Evolutionary conservation across 2,329 filamentous ascomycete species (phyloP).

Genomic region (Colletotrichum cuscutae): DNA sequence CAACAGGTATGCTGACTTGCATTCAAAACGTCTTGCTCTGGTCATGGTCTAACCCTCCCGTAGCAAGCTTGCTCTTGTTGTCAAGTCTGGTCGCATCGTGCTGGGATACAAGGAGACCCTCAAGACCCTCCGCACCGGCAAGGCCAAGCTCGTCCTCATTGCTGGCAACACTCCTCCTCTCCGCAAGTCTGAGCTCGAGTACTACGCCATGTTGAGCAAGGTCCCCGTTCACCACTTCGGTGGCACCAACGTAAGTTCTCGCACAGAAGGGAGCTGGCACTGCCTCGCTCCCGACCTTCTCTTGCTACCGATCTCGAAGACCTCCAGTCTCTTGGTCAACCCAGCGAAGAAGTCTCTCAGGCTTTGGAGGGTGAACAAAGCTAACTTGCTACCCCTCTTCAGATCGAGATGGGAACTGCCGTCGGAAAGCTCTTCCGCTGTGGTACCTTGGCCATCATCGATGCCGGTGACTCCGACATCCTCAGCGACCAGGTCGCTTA

Average conservation of each 20-base stretch:
- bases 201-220: constrained; percentile 93
- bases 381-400: constrained; percentile 62
- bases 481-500: constrained; percentile 80
- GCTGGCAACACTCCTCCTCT: constrained; percentile 95
- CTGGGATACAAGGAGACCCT: constrained; percentile 84
- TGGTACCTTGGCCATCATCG: constrained; percentile 96
- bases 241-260: constrained; percentile 94
- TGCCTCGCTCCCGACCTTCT: constrained; percentile 42
- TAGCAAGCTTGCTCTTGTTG: constrained; percentile 68
- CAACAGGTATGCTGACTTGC: constrained; percentile 27
- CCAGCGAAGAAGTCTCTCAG: constrained; percentile 90
- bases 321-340: constrained; percentile 58
- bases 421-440: constrained; percentile 99
- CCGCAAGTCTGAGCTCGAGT: constrained; percentile 97
- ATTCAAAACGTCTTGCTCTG: neutral
- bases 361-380: constrained; percentile 87
- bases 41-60: neutral
- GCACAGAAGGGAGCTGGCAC: constrained; percentile 10
- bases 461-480: constrained; percentile 99
- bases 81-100: constrained; percentile 81
- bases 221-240: constrained; percentile 96
- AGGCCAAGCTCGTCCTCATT: constrained; percentile 98
- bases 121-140: constrained; percentile 92
- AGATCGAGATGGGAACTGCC: constrained; percentile 98
- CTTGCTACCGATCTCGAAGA: constrained; percentile 36